phyloP scores from a whole-genome alignment of 2,329 filamentous ascomycete species.

The Penicillium olsonii region DNA sequence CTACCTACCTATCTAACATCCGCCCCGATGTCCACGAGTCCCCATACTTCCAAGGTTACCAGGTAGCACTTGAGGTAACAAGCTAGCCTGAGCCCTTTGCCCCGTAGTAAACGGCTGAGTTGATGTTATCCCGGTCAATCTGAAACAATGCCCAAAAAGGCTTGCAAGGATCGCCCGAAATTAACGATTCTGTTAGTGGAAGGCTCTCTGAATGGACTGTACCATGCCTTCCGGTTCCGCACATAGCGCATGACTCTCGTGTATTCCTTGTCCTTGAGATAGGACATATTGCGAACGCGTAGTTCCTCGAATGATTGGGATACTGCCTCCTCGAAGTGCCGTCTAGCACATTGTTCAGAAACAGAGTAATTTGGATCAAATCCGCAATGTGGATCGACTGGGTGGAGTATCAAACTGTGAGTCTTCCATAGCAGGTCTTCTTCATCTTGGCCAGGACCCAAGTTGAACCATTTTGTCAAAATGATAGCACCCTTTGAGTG shows the following conservation, averaged over 20 bases:
- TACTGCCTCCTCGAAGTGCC: constrained; percentile 1
- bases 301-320: constrained; percentile 2
- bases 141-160: background rate
- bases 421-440: constrained; percentile 9
- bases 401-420: background rate
- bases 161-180: background rate
- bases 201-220: background rate
- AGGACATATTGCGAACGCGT: constrained; percentile 1
- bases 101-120: no score
- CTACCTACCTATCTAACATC: no score
- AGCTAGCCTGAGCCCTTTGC: background rate
- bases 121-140: no score
- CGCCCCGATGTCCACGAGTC: no score
- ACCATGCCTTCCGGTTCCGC: background rate
- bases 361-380: background rate
- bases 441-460: constrained; percentile 6
- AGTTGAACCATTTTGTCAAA: constrained; percentile 13
- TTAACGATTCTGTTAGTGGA: background rate
- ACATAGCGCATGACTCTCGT: background rate
- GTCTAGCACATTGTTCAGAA: background rate
- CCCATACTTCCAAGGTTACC: no score
- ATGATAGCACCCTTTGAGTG: constrained; percentile 1
- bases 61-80: background rate
- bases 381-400: background rate
- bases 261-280: background rate